These are phyloP conservation scores for Pisolithus sp. DNA, from an alignment of 768 basidiomycete genomes.

Conservation along the genomic window DNA sequence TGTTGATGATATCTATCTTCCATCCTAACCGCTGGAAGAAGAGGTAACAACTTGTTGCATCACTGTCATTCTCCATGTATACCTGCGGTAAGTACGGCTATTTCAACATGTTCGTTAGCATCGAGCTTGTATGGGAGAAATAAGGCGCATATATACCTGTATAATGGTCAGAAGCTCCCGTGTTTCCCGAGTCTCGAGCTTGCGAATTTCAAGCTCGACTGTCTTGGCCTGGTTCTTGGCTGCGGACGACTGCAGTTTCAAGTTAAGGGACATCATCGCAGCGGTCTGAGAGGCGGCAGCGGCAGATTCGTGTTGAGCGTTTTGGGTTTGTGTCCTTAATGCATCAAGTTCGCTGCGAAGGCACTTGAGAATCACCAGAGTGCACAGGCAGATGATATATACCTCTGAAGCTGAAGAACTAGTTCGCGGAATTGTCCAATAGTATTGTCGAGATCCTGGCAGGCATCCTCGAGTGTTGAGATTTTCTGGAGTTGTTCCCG, in stretches of 20 bases:
- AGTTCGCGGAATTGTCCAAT: conserved; percentile 91
- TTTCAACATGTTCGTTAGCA: background rate
- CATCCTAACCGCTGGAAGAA: conserved; percentile 87
- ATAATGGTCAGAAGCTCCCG: conserved; percentile 76
- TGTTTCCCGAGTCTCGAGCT: conserved; percentile 78
- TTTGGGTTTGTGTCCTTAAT: conserved; percentile 79
- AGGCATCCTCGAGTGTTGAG: conserved; percentile 65
- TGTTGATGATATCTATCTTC: conserved; percentile 85
- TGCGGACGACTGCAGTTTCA: conserved; percentile 88
- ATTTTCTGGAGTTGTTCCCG: conserved; percentile 62
- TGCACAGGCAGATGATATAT: conserved; percentile 6
- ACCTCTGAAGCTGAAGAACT: conserved; percentile 80
- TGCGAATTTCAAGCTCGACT: conserved; percentile 84
- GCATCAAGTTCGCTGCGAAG: conserved; percentile 72
- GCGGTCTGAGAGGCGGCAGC: conserved; percentile 84
- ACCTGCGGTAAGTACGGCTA: conserved; percentile 89
- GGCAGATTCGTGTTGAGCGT: conserved; percentile 76
- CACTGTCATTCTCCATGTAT: conserved; percentile 84
- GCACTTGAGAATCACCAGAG: background rate
- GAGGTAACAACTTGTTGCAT: conserved; percentile 83
- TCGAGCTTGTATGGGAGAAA: background rate
- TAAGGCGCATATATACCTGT: conserved; percentile 43
- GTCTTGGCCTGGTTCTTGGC: conserved; percentile 85
- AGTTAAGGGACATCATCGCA: conserved; percentile 88
- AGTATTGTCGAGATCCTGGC: conserved; percentile 82